These are phyloP conservation scores for Metarhizium brunneum DNA, from an alignment of 2,329 filamentous ascomycete genomes.

Conservation along the genomic window DNA sequence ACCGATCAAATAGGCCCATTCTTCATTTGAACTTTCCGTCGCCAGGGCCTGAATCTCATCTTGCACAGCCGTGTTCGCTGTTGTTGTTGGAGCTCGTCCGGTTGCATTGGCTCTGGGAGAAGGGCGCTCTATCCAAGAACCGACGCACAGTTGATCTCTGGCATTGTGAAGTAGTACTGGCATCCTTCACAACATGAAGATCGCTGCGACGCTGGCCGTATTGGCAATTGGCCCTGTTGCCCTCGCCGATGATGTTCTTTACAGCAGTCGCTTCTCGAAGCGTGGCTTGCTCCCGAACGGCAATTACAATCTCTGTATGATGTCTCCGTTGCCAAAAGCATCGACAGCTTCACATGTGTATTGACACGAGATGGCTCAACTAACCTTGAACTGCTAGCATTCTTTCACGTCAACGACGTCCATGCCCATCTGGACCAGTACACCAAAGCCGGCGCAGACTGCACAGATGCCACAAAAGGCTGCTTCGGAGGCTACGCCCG, in stretches of 20 bases:
- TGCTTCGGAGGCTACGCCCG: conserved; percentile 58
- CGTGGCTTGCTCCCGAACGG: conserved; percentile 6
- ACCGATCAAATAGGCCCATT: no score
- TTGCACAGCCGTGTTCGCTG: no score
- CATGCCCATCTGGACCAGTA: conserved; percentile 59
- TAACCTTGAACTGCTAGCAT: conserved; percentile 27
- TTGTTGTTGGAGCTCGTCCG: no score
- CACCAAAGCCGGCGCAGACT: conserved; percentile 51
- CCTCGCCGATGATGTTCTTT: conserved; percentile 6
- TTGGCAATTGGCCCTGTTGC: conserved; percentile 3
- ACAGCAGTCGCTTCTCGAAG: conserved; percentile 5
- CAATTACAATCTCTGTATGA: conserved; percentile 6
- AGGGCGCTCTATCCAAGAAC: no score
- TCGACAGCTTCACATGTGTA: neutral
- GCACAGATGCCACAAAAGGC: conserved; percentile 42
- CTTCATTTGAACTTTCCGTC: no score
- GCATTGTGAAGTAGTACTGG: no score
- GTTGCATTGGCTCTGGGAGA: no score
- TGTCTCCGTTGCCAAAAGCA: neutral
- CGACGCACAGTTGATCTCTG: no score
- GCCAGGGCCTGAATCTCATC: no score
- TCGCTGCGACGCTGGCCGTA: conserved; percentile 1
- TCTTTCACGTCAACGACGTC: conserved; percentile 63
- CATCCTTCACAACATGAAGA: neutral
- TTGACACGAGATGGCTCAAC: neutral